Evolutionary conservation across 2,329 filamentous ascomycete species (phyloP), one percentile per base, ranked within the genome.

Genomic region (Xylaria digitata): DNA sequence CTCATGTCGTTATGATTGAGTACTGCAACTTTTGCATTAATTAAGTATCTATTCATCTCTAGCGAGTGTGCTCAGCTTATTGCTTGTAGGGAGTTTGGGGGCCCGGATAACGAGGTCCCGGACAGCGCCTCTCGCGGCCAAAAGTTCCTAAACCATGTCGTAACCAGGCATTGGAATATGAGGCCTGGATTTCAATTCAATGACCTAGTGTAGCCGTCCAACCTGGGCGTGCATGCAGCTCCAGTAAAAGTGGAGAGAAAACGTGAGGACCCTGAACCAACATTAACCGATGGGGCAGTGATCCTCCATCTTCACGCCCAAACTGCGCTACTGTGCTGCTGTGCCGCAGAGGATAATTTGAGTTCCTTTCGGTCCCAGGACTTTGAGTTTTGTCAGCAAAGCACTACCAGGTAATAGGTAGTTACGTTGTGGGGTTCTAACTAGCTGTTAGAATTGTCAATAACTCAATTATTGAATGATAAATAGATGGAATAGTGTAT

Each of bases 271-370:
- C 43, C 32, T 48, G 61, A 45, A 45, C 8, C 8, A 37, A 40
- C n/a, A 59, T 34, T 21, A 30, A 37, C 37, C 37, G 21, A 53
- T 53, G 9, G 21, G 57, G 37, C 48, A 61, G 40, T 23, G 58
- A 53, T 61, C 37, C 43, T 53, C 49, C 42, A 8, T 32, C 2
- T 43, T 50, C 9, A 52, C 45, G 32, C 37, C 15, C 34, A 23
- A 37, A 13, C 30, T 56, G 21, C 15, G 37, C 48, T 34, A 45
- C 23, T 42, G 7, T 11, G 6, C 32, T 40, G 53, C 61, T 56
- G 61, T 48, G 61, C 61, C 61, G 61, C 61, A 52, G 2, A 43
- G 19, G 37, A 54, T n/a, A 34, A 66, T 66, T 66, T 66, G 63
- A 58, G 32, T 48, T 66, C 30, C 46, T 62, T 37, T 6, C n/a